Percentiles rank a stretch among this genome's conserved stretches.
These are phyloP conservation scores for Gliomastix tumulicola DNA, from an alignment of 2,329 filamentous ascomycete genomes.

Conservation along the genomic window DNA sequence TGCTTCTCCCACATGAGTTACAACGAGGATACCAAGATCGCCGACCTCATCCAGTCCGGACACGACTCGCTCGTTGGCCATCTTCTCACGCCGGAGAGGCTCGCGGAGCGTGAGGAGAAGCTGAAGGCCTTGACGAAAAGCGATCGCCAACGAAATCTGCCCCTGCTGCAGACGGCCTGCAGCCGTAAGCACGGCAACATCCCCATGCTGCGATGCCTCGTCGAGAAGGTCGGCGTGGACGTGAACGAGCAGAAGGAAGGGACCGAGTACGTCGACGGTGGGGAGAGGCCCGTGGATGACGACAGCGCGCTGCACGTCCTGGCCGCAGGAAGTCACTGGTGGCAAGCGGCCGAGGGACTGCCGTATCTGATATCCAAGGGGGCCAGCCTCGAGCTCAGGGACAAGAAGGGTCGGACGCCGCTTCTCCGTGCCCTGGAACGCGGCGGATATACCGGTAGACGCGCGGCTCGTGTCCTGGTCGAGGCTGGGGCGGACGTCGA, in stretches of 20 bases:
- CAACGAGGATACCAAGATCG: too few relatives aligned
- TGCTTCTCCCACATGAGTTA: too few relatives aligned
- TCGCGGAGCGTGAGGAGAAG: not conserved
- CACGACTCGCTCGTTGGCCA: not conserved
- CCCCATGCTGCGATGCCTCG: not conserved
- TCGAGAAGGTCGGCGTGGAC: not conserved
- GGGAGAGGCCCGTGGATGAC: not conserved
- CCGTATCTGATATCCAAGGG: not conserved
- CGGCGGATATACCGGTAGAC: not conserved
- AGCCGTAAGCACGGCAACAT: not conserved
- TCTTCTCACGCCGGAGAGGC: not conserved
- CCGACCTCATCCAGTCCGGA: not conserved
- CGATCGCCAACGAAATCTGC: not conserved
- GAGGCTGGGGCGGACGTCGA: not conserved
- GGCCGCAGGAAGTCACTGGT: not conserved
- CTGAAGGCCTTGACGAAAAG: not conserved
- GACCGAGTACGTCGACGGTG: not conserved
- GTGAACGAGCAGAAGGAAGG: not conserved
- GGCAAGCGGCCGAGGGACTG: not conserved
- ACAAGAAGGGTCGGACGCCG: not conserved
- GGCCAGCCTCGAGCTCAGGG: not conserved
- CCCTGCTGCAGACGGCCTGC: not conserved
- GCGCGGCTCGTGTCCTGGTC: not conserved
- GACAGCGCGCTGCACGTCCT: not conserved
- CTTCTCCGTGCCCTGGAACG: not conserved